These are phyloP conservation scores for Cutaneotrichosporon sp. DNA, from an alignment of 1,284 basidiomycete genomes.

Conservation along the genomic window DNA sequence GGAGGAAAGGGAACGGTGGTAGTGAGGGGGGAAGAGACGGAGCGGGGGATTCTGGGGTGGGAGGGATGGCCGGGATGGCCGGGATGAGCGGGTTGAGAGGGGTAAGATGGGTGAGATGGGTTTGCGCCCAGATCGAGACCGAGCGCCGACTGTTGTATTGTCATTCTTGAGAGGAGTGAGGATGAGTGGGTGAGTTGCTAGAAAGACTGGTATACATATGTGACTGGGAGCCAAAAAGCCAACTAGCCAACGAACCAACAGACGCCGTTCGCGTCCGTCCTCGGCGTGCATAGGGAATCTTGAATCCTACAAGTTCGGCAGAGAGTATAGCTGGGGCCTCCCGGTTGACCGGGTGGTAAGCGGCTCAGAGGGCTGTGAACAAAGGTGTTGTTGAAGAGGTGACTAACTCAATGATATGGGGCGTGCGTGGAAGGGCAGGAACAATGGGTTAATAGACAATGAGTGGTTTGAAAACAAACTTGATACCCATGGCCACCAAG, in stretches of 20 bases:
- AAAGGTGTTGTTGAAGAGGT: neutral
- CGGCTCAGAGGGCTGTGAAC: neutral
- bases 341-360: neutral
- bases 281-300: neutral
- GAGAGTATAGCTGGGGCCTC: neutral
- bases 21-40: neutral
- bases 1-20: neutral
- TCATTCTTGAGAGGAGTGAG: neutral
- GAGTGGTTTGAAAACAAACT: too few relatives aligned
- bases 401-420: neutral
- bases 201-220: neutral
- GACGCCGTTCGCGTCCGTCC: neutral
- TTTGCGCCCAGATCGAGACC: slow-evolving; percentile 2
- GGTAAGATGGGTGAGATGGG: neutral
- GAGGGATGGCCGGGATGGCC: neutral
- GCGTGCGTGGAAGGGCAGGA: slow-evolving; percentile 7
- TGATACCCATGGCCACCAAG: neutral
- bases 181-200: neutral
- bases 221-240: neutral
- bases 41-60: neutral
- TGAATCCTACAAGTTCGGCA: neutral
- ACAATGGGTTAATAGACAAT: slow-evolving; percentile 8
- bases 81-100: neutral
- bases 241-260: neutral
- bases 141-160: slow-evolving; percentile 1